phyloP scores from a whole-genome alignment of 768 basidiomycete genomes.

The Naganishia kalamii region DNA sequence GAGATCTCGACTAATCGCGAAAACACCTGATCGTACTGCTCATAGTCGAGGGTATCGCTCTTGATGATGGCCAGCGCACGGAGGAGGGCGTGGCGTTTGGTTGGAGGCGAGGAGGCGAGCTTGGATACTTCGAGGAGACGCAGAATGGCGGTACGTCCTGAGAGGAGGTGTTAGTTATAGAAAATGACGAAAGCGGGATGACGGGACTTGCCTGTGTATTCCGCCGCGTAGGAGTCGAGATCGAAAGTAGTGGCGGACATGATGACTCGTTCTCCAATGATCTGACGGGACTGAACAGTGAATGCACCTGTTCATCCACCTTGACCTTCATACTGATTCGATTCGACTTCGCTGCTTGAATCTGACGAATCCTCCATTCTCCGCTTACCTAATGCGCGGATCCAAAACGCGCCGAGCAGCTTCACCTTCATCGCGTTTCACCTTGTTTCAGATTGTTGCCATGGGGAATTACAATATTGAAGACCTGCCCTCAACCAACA shows the following conservation, averaged over 20 bases:
- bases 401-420: neutral
- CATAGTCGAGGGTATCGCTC: constrained; percentile 13
- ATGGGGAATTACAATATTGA: too few relatives aligned
- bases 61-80: constrained; percentile 16
- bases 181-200: neutral
- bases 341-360: neutral
- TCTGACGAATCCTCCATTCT: neutral
- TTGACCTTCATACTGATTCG: too few relatives aligned
- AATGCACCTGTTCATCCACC: too few relatives aligned
- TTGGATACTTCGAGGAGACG: constrained; percentile 11
- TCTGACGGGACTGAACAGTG: too few relatives aligned
- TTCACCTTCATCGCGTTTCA: neutral
- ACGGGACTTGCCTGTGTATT: constrained; percentile 9
- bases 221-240: constrained; percentile 14
- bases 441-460: neutral
- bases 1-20: neutral
- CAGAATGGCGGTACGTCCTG: constrained; percentile 23
- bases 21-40: constrained; percentile 2
- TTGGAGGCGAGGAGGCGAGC: neutral
- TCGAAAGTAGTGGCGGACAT: constrained; percentile 1
- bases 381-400: neutral
- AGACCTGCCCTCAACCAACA: too few relatives aligned
- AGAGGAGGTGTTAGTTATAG: neutral
- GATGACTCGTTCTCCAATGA: neutral
- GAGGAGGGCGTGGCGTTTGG: constrained; percentile 8